Evolutionary conservation across 768 basidiomycete genomes (phyloP), one percentile per base, ranked within the genome.

Genomic region (Pleurotus cornucopiae): DNA sequence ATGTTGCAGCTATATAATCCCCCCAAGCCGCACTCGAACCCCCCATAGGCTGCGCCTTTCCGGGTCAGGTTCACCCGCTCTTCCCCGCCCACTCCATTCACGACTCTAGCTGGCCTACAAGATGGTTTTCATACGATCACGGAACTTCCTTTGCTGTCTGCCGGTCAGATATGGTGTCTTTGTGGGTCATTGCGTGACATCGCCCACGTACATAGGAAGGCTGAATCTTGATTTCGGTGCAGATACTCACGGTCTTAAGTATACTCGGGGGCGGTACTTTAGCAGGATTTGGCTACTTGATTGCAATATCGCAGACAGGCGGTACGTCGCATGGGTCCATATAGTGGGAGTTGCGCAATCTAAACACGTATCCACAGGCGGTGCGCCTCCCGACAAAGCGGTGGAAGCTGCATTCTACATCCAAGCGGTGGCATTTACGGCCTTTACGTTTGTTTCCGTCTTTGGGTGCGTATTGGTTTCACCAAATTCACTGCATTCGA

Each of bases 151-250:
- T 69, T 83, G 79, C 69, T 85, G 82, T 70, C 75, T 85, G 63
- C 85, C 83, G 25, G 84, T 85, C 65, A 77, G 84, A 62, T 73
- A 83, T 54, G 83, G 84, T 58, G 82, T 85, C 43, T 81, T 84
- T 66, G 79, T 84, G 58, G 63, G 76, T 55, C 26, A 14, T n/a
- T 16, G 12, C 56, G 23, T 47, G 43, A 16, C 34, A 47, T 12
- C 30, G 16, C 1, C 18, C n/a, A 18, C 43, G 25, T 11, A 37
- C n/a, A 20, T 65, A 38, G 16, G 16, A 16, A 30, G 30, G 30
- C 30, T 30, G 30, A 30, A 30, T 30, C 1, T 23, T 23, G 23
- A 23, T 23, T 23, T 34, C 30, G 30, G 2, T 69, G 40, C 64
- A 78, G 63, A 67, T 77, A 40, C 65, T 85, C 57, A 72, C 76